phyloP scores from a whole-genome alignment of 2,329 filamentous ascomycete genomes.

The Lojkania enalia region DNA sequence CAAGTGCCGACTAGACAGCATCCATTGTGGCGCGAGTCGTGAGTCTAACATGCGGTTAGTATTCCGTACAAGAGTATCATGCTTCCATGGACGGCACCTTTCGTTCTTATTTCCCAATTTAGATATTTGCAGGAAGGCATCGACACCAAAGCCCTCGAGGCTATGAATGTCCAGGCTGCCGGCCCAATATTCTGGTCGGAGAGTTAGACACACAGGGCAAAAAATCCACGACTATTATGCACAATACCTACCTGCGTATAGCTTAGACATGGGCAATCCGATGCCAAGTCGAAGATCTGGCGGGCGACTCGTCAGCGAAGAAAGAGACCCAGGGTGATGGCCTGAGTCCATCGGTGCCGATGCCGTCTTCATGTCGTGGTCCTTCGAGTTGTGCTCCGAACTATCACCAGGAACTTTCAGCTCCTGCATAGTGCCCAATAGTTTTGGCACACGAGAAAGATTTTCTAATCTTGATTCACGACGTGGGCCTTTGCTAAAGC shows the following conservation, averaged over 20 bases:
- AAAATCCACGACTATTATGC: background rate
- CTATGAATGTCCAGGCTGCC: slow-evolving; percentile 89
- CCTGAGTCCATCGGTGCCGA: too few species aligned
- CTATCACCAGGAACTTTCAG: slow-evolving; percentile 54
- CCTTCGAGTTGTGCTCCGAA: slow-evolving; percentile 20
- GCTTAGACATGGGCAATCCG: slow-evolving; percentile 87
- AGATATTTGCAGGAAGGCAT: slow-evolving; percentile 94
- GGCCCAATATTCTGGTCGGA: slow-evolving; percentile 84
- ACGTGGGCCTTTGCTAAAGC: slow-evolving; percentile 90
- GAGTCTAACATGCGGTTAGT: slow-evolving; percentile 48
- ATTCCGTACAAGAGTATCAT: slow-evolving; percentile 5
- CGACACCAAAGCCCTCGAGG: slow-evolving; percentile 91
- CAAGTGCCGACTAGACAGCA: slow-evolving; percentile 28
- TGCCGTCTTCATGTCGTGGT: too few species aligned
- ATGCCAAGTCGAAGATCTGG: slow-evolving; percentile 89
- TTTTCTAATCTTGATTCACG: slow-evolving; percentile 79
- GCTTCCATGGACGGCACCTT: too few species aligned
- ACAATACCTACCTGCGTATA: slow-evolving; percentile 67
- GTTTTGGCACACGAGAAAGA: slow-evolving; percentile 80
- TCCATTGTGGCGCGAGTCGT: slow-evolving; percentile 61
- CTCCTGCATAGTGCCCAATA: slow-evolving; percentile 93
- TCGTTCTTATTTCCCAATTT: slow-evolving; percentile 98
- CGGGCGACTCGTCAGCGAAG: slow-evolving; percentile 77
- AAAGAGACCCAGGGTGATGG: slow-evolving; percentile 65
- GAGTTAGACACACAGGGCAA: slow-evolving; percentile 1